Base-by-base conservation (phyloP, 441 rosid genomes). In the Aleurites moluccanus region DNA sequence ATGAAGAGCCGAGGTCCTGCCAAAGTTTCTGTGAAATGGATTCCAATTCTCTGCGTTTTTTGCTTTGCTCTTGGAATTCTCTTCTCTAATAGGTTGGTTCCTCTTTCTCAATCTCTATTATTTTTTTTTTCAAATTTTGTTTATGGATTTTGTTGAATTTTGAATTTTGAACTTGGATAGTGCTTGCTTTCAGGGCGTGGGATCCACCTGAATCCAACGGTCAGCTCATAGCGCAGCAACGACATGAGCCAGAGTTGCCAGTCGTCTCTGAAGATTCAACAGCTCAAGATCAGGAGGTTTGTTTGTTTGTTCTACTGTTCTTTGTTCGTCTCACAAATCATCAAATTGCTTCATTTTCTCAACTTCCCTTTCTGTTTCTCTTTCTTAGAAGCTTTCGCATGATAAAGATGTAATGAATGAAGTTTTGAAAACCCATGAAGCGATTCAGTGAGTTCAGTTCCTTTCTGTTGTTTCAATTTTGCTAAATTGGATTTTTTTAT, bases 1-100 rank as follows among this genome's bases (percentile, higher is more conserved):
- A 93, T 90, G 96, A 92, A 90, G 85, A 73, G 50, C 45, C 91
- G 94, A 61, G 73, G 79, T 74, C 47, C 85, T 47, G 70, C 52
- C 61, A 88, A 76, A 70, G 75, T 89, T 28, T 83, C 93, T 47
- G 20, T 82, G 23, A 88, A 82, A 83, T 94, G 93, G 96, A 72
- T 92, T 79, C 92, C 94, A 0, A 65, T 92, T 71, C 52, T 94
- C 77, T 90, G 93, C 79, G 66, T 85, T 35, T 86, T 82, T 21
- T 94, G 85, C 80, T 94, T 94, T 75, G 80, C 83, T 75, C 85
- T 92, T 71, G 97, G 97, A 70, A 78, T 88, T 67, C 79, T 91
- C 80, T 79, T 89, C 87, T 85, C 91, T 72, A 84, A 83, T 86
- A 84, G 92, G 97, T 92, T 40, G 20, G 18, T 18, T 20, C 11